Evolutionary conservation across 768 basidiomycete species (phyloP).

Genomic region (Trametopsis cervina): DNA sequence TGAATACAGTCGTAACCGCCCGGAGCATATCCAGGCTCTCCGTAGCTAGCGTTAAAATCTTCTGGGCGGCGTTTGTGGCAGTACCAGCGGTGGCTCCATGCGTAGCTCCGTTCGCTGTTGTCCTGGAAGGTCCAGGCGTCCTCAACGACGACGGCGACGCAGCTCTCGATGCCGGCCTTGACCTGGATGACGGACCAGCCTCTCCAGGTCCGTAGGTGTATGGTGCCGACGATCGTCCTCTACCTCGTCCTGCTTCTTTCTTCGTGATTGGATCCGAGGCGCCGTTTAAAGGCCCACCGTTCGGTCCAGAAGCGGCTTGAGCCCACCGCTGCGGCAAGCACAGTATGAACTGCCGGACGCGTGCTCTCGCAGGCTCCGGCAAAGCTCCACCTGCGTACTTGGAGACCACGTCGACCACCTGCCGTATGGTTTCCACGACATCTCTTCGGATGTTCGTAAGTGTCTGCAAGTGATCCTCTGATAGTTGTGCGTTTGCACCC

Average conservation of each 20-base stretch:
- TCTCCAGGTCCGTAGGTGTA: slow-evolving; percentile 25
- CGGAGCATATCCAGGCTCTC: slow-evolving; percentile 93
- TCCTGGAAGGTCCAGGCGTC: slow-evolving; percentile 11
- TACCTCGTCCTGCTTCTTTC: slow-evolving; percentile 25
- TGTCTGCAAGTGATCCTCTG: slow-evolving; percentile 50
- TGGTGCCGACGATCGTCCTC: slow-evolving; percentile 15
- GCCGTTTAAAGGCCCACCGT: slow-evolving; percentile 11
- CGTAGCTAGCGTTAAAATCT: slow-evolving; percentile 76
- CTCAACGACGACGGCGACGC: slow-evolving; percentile 21
- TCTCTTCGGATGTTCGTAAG: slow-evolving; percentile 70
- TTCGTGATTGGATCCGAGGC: slow-evolving; percentile 16
- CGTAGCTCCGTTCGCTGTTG: background rate
- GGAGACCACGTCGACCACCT: slow-evolving; percentile 82
- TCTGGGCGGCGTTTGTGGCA: slow-evolving; percentile 70
- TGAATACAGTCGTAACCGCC: slow-evolving; percentile 81
- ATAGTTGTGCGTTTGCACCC: slow-evolving; percentile 25
- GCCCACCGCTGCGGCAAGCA: slow-evolving; percentile 82
- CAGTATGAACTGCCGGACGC: slow-evolving; percentile 72
- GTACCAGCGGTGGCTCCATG: slow-evolving; percentile 37
- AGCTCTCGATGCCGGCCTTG: slow-evolving; percentile 23
- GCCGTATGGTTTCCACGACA: slow-evolving; percentile 82
- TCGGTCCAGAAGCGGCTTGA: slow-evolving; percentile 25
- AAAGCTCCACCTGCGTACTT: slow-evolving; percentile 83
- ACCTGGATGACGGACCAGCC: slow-evolving; percentile 20
- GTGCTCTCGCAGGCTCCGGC: slow-evolving; percentile 73